Evolutionary conservation across 202 grass and related monocot genomes (phyloP).

Genomic region (Bolboschoenoplectus hybrid): DNA sequence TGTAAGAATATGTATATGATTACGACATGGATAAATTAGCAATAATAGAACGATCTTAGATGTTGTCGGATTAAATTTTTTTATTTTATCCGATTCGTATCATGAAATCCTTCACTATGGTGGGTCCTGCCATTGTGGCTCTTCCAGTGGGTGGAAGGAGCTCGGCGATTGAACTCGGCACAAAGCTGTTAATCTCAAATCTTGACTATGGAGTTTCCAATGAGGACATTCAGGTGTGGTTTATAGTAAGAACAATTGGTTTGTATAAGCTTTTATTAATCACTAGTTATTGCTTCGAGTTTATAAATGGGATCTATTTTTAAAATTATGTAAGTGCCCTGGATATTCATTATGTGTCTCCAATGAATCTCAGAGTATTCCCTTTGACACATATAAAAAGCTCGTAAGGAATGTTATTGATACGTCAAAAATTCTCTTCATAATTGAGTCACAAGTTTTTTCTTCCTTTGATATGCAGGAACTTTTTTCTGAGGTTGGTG

Average conservation of each 20-base stretch:
- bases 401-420: background rate
- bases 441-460: background rate
- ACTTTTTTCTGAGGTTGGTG: constrained; percentile 79
- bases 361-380: background rate
- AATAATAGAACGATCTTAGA: too few relatives aligned
- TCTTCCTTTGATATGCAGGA: constrained; percentile 56
- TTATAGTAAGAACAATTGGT: background rate
- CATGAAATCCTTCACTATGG: too few relatives aligned
- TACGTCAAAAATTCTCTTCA: background rate
- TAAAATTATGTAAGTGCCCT: background rate
- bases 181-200: constrained; percentile 79
- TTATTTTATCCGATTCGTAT: too few relatives aligned
- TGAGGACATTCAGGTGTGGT: constrained; percentile 70
- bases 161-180: constrained; percentile 43
- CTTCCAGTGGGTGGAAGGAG: background rate
- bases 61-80: too few relatives aligned
- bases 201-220: constrained; percentile 67
- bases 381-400: background rate
- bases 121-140: background rate
- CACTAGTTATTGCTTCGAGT: background rate
- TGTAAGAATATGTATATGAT: too few relatives aligned
- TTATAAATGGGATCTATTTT: background rate
- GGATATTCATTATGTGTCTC: background rate
- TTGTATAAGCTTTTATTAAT: background rate
- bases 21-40: too few relatives aligned